Percentiles rank a stretch among this genome's conserved stretches.
Conservation (phyloP, 1,284 basidiomycete genomes). For the Cutaneotrichosporon curvatum region DNA sequence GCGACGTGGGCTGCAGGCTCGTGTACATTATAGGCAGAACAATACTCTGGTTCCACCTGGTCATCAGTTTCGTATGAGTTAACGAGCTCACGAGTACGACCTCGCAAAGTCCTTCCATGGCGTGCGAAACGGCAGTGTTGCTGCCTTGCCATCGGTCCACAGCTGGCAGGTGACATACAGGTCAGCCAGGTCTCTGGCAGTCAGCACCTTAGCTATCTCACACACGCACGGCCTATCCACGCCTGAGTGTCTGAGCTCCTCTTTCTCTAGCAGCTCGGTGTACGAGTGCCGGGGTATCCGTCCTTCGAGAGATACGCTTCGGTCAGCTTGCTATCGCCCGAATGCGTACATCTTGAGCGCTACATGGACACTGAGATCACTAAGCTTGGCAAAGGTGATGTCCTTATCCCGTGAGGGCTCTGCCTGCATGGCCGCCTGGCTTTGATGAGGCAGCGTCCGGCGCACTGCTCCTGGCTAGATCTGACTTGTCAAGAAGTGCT, state of each 20-base stretch:
- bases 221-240: conserved; percentile 63
- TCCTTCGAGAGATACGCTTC: conserved; percentile 77
- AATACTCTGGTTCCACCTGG: conserved; percentile 91
- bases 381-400: conserved; percentile 81
- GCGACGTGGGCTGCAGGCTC: conserved; percentile 77
- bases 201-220: background rate
- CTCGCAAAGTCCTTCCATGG: conserved; percentile 86
- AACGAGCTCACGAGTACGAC: conserved; percentile 58
- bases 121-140: conserved; percentile 83
- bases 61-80: conserved; percentile 4
- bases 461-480: no score
- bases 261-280: conserved; percentile 67
- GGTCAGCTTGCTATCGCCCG: background rate
- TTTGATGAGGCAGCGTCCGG: no score
- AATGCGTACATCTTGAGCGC: conserved; percentile 73
- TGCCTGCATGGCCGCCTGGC: conserved; percentile 18
- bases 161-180: conserved; percentile 87
- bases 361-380: conserved; percentile 75
- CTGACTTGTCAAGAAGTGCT: no score
- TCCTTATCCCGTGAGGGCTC: conserved; percentile 51
- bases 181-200: conserved; percentile 67
- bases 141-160: conserved; percentile 82
- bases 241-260: conserved; percentile 69
- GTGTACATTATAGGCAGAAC: conserved; percentile 84
- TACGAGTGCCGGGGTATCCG: conserved; percentile 59